These are phyloP conservation scores for Fusarium anguioides DNA, from an alignment of 2,329 filamentous ascomycete species.

Conservation along the genomic window DNA sequence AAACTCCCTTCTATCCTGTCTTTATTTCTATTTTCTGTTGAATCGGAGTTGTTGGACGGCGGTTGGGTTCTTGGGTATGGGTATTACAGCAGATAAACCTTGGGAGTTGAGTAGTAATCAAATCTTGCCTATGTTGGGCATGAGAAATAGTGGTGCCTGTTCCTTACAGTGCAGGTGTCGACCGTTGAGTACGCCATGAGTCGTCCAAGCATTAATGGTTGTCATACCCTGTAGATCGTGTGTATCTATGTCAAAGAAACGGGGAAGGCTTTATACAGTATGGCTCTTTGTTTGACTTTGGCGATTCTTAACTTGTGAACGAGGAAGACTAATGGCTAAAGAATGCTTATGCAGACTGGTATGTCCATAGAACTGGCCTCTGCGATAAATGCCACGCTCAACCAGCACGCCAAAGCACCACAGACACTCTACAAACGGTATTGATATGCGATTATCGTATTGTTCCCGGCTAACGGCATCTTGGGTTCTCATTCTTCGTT, in stretches of 20 bases:
- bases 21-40: slow-evolving; percentile 7
- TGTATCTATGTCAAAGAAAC: neutral
- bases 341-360: neutral
- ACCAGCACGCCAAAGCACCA: no score
- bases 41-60: slow-evolving; percentile 22
- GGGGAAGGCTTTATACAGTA: no score
- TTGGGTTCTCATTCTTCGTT: neutral
- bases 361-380: neutral
- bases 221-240: neutral
- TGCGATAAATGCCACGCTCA: no score
- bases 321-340: neutral
- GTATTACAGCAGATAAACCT: slow-evolving; percentile 19
- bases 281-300: neutral
- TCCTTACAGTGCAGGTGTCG: neutral
- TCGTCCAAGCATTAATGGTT: neutral
- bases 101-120: slow-evolving; percentile 16
- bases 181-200: neutral
- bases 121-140: neutral
- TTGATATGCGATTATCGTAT: neutral
- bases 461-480: neutral
- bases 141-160: neutral
- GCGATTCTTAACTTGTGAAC: neutral
- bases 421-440: neutral
- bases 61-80: neutral
- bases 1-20: slow-evolving; percentile 7